These are phyloP conservation scores for Herpetospermum pedunculosum DNA, from an alignment of 306 rosid genomes.

Conservation along the genomic window DNA sequence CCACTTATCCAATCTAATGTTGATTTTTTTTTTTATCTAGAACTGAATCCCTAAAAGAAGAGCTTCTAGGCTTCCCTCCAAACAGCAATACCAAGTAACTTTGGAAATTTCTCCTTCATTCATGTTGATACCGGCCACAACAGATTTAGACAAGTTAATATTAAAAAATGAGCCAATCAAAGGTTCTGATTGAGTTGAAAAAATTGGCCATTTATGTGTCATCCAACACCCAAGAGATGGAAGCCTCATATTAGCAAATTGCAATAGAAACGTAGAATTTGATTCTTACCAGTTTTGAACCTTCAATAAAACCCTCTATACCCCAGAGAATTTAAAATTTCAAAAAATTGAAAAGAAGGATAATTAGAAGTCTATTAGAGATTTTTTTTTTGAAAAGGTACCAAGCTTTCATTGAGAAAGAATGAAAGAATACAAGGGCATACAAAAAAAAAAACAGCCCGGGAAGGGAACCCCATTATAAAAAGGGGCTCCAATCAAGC, in stretches of 20 bases:
- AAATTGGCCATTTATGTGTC: background rate
- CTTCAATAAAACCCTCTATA: background rate
- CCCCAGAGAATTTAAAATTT: background rate
- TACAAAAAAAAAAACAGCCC: too few species aligned
- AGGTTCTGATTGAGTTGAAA: background rate
- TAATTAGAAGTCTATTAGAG: background rate
- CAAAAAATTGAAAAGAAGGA: background rate
- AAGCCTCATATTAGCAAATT: constrained; percentile 8
- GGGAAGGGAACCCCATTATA: too few species aligned
- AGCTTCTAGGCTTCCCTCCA: background rate
- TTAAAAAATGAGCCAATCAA: background rate
- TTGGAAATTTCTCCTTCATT: background rate
- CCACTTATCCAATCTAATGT: background rate
- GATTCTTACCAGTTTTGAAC: background rate
- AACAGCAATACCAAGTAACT: background rate
- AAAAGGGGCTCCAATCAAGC: too few species aligned
- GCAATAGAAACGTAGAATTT: background rate
- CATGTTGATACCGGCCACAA: background rate
- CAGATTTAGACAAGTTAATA: background rate
- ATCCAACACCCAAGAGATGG: constrained; percentile 8
- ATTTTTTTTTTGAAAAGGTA: too few species aligned
- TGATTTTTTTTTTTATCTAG: background rate
- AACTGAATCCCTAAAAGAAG: background rate
- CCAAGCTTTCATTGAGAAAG: too few species aligned
- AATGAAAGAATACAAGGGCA: too few species aligned